These are phyloP conservation scores for Globisporangium yorkense DNA, from an alignment of 352 stramenopile genomes.

Conservation along the genomic window DNA sequence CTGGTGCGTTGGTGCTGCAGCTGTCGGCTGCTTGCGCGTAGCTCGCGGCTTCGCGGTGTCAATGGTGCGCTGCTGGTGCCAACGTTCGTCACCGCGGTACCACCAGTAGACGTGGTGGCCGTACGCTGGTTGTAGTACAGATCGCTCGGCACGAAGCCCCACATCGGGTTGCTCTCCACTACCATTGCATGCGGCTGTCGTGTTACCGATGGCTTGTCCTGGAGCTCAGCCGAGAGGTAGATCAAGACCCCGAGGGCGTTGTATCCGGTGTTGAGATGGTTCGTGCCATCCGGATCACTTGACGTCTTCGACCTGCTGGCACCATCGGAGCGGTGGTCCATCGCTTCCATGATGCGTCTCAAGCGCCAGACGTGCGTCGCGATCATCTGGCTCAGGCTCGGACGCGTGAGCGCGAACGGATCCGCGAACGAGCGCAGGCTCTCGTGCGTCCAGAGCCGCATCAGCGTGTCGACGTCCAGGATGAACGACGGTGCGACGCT, in stretches of 20 bases:
- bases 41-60: background rate
- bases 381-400: constrained; percentile 2
- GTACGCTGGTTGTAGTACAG: constrained; percentile 20
- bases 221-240: constrained; percentile 5
- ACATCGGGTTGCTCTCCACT: constrained; percentile 1
- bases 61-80: background rate
- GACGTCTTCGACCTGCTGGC: background rate
- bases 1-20: constrained; percentile 2
- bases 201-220: background rate
- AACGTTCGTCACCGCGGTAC: no score
- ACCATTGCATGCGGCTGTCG: background rate
- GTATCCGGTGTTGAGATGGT: constrained; percentile 2
- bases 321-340: constrained; percentile 5
- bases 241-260: background rate
- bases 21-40: constrained; percentile 3
- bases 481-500: constrained; percentile 27
- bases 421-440: constrained; percentile 28
- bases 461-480: constrained; percentile 32
- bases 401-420: background rate
- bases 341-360: constrained; percentile 18
- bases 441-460: constrained; percentile 52
- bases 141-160: constrained; percentile 20
- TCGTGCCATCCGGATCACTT: background rate
- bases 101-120: background rate
- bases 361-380: constrained; percentile 13